Evolutionary conservation across 2,329 filamentous ascomycete genomes (phyloP).

Genomic region (Elsinoe fawcettii): DNA sequence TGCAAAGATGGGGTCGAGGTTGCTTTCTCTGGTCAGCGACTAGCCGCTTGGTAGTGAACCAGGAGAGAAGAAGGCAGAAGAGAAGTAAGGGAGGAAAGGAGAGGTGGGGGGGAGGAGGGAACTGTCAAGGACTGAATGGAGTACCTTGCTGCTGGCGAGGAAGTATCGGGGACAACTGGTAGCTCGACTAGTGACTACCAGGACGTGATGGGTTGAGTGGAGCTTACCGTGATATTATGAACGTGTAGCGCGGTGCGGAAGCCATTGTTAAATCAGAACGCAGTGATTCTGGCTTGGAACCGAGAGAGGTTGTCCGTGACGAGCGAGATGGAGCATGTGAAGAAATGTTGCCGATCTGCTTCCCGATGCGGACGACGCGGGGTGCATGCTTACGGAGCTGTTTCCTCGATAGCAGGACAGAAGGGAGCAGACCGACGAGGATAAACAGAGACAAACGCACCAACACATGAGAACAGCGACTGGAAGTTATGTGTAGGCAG

Average conservation of each 20-base stretch:
- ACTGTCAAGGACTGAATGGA: background rate
- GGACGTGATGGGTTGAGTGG: constrained; percentile 5
- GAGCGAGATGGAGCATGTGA: background rate
- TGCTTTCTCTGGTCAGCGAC: constrained; percentile 25
- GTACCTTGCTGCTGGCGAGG: too few species aligned
- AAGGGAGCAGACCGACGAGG: too few species aligned
- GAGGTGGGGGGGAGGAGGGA: background rate
- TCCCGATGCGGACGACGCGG: background rate
- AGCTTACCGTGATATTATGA: constrained; percentile 40
- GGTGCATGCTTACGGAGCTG: background rate
- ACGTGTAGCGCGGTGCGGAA: constrained; percentile 24
- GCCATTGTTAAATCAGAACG: background rate
- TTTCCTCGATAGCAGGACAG: too few species aligned
- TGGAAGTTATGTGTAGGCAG: background rate
- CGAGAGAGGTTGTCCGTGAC: background rate
- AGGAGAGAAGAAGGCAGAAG: too few species aligned
- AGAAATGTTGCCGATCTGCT: background rate
- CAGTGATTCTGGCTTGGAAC: too few species aligned
- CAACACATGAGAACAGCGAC: too few species aligned
- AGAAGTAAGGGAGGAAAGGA: background rate
- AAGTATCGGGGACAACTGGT: too few species aligned
- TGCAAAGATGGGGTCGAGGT: constrained; percentile 44
- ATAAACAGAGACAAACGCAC: too few species aligned
- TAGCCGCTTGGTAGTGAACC: too few species aligned
- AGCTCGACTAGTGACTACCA: too few species aligned